Conservation (phyloP, 176 grass and related monocot species). For the Oryza nivara region DNA sequence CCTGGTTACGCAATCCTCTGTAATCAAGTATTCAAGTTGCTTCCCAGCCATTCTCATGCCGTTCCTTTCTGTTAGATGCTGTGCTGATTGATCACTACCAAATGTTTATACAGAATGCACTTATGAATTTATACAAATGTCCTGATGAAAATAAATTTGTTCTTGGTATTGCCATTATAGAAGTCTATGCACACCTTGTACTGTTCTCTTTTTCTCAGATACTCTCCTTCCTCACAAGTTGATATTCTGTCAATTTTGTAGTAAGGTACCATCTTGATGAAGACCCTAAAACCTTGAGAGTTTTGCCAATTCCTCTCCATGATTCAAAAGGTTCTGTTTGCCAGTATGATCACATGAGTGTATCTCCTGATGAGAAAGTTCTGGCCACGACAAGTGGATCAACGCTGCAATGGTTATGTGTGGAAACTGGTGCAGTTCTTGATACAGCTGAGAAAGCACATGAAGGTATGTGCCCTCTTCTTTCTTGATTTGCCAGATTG, state of each 20-base stretch:
- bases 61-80: background rate
- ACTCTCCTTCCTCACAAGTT: slow-evolving; percentile 20
- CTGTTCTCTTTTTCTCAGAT: background rate
- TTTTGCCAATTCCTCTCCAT: slow-evolving; percentile 74
- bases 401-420: slow-evolving; percentile 83
- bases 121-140: background rate
- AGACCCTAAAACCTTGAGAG: slow-evolving; percentile 90
- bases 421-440: slow-evolving; percentile 77
- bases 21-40: background rate
- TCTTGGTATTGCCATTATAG: slow-evolving; percentile 12
- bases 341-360: slow-evolving; percentile 77
- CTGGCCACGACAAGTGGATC: slow-evolving; percentile 67
- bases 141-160: background rate
- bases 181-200: background rate
- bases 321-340: slow-evolving; percentile 77
- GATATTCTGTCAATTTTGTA: slow-evolving; percentile 45
- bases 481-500: background rate
- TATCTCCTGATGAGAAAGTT: slow-evolving; percentile 85
- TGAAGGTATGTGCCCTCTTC: slow-evolving; percentile 65
- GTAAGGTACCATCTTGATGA: slow-evolving; percentile 97
- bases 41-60: background rate
- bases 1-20: background rate
- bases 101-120: background rate
- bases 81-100: background rate
- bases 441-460: slow-evolving; percentile 91